These are phyloP conservation scores for Pochonia chlamydosporia DNA, from an alignment of 2,329 filamentous ascomycete species.

Conservation along the genomic window DNA sequence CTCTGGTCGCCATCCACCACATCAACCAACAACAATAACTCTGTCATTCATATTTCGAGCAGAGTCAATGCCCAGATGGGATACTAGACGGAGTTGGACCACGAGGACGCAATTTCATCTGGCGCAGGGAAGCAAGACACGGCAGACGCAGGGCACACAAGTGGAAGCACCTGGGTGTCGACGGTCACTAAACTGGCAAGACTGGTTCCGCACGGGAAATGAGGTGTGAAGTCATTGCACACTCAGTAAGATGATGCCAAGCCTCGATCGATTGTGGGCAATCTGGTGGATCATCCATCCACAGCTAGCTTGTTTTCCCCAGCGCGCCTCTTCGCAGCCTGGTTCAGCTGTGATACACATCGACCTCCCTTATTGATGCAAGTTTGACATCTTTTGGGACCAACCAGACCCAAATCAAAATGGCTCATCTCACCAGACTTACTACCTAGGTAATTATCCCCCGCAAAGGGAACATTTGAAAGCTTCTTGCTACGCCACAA, in stretches of 20 bases:
- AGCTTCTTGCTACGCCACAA: slow-evolving; percentile 1
- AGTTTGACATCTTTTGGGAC: background rate
- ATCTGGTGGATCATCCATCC: background rate
- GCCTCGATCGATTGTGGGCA: background rate
- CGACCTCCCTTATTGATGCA: too few species aligned
- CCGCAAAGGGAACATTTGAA: too few species aligned
- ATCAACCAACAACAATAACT: too few species aligned
- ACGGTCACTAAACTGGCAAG: background rate
- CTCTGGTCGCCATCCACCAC: too few species aligned
- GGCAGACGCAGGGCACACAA: background rate
- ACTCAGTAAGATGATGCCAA: slow-evolving; percentile 7
- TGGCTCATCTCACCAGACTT: background rate
- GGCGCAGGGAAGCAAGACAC: slow-evolving; percentile 1
- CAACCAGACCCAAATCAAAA: too few species aligned
- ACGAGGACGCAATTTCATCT: background rate
- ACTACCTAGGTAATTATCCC: too few species aligned
- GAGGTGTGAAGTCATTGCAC: slow-evolving; percentile 10
- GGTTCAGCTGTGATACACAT: too few species aligned
- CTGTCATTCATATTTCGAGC: too few species aligned
- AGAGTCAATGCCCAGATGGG: background rate
- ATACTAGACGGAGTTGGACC: too few species aligned
- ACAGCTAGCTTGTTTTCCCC: too few species aligned
- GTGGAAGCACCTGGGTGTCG: too few species aligned
- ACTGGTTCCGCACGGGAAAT: slow-evolving; percentile 6
- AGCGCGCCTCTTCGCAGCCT: background rate